phyloP scores from a whole-genome alignment of 305 asterid genomes.

The Rubia peregrina region DNA sequence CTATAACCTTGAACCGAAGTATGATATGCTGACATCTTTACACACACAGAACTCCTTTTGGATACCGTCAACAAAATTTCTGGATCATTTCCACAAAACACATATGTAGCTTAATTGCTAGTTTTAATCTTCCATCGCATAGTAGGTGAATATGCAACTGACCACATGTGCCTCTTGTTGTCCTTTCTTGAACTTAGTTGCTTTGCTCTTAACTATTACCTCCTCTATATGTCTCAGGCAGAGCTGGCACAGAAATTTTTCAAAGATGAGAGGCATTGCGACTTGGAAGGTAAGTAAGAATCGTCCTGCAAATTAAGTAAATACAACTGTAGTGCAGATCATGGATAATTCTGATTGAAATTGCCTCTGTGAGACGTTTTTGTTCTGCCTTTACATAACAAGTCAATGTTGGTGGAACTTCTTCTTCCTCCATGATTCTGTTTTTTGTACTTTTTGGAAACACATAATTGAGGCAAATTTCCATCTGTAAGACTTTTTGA shows the following conservation, averaged over 20 bases:
- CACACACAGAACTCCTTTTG: neutral
- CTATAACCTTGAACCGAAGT: neutral
- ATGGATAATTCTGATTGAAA: conserved; percentile 1
- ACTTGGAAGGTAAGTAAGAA: conserved; percentile 58
- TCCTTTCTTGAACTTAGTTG: neutral
- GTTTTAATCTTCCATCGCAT: neutral
- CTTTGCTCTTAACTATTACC: conserved; percentile 10
- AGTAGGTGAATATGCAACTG: neutral
- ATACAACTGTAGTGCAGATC: neutral
- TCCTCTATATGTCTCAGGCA: conserved; percentile 35
- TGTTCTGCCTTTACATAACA: neutral
- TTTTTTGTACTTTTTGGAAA: neutral
- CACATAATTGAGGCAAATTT: neutral
- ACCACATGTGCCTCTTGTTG: neutral
- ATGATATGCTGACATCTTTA: neutral
- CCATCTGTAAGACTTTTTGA: neutral
- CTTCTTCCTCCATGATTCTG: neutral
- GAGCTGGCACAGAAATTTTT: conserved; percentile 64
- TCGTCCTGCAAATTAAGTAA: neutral
- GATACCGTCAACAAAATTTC: neutral
- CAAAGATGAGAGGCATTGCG: conserved; percentile 73
- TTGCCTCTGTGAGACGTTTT: neutral
- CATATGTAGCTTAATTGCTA: neutral
- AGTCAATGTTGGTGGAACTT: neutral
- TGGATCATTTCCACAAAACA: neutral